These are phyloP conservation scores for Backusella parvicylindrica DNA, from an alignment of 192 early-diverging fungal genomes.

Conservation along the genomic window DNA sequence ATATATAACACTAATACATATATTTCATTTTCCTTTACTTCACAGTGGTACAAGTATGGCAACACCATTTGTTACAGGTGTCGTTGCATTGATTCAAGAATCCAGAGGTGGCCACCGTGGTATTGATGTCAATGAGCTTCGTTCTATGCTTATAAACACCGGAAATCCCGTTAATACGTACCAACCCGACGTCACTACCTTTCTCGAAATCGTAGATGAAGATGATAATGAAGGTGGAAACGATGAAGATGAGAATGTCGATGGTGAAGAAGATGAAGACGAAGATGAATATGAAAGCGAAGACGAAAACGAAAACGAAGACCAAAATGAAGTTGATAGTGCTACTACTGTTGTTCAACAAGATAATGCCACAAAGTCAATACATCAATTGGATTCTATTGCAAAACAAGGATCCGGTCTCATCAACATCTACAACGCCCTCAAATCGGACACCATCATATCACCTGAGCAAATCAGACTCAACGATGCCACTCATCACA, in stretches of 20 bases:
- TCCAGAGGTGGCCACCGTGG: constrained; percentile 31
- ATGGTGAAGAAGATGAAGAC: not conserved
- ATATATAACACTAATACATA: not conserved
- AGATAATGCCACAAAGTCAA: not conserved
- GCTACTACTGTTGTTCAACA: not conserved
- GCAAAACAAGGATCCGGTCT: constrained; percentile 71
- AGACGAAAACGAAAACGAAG: too few relatives aligned
- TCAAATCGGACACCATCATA: constrained; percentile 48
- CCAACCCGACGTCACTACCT: constrained; percentile 16
- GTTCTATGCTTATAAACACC: constrained; percentile 48
- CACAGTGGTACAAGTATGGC: constrained; percentile 81
- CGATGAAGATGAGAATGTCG: not conserved
- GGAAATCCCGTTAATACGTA: constrained; percentile 40
- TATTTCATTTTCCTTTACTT: not conserved
- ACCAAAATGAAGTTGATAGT: too few relatives aligned
- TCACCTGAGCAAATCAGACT: constrained; percentile 56
- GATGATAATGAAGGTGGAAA: not conserved
- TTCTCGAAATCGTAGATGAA: not conserved
- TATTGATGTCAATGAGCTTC: constrained; percentile 5
- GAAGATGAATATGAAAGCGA: not conserved
- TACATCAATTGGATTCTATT: constrained; percentile 44
- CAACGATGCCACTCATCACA: constrained; percentile 40
- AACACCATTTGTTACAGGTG: constrained; percentile 69
- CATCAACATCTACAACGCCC: constrained; percentile 61
- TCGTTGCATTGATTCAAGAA: constrained; percentile 62